Percentiles rank a stretch among this genome's conserved stretches.
Evolutionary conservation across 371 early-diverging fungal species (phyloP).

Genomic region (Saksenaea oblongispora): DNA sequence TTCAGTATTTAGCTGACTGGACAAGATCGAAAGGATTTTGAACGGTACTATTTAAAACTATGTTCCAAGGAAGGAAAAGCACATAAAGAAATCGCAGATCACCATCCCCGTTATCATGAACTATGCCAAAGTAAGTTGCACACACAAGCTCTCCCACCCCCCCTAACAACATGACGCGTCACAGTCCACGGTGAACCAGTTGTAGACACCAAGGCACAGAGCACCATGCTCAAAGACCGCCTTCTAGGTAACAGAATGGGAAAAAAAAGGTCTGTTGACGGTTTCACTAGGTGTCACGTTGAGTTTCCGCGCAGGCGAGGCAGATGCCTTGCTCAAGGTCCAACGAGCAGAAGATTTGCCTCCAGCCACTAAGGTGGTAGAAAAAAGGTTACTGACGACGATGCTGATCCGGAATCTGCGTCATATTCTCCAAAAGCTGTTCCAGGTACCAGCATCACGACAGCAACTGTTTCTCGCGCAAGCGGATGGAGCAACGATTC

Average conservation of each 20-base stretch:
- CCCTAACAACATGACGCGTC: background rate
- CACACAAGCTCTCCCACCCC: background rate
- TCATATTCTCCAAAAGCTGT: slow-evolving; percentile 39
- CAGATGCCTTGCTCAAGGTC: slow-evolving; percentile 1
- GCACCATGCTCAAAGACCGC: slow-evolving; percentile 62
- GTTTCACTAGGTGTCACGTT: slow-evolving; percentile 17
- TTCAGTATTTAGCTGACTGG: slow-evolving; percentile 35
- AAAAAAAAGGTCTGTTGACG: background rate
- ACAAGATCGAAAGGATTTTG: slow-evolving; percentile 66
- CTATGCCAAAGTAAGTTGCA: slow-evolving; percentile 49
- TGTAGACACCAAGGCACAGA: slow-evolving; percentile 23
- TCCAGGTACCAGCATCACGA: slow-evolving; percentile 33
- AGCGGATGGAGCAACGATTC: slow-evolving; percentile 2
- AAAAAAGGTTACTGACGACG: slow-evolving; percentile 53
- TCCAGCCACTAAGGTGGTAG: slow-evolving; percentile 22
- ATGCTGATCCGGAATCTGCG: slow-evolving; percentile 44
- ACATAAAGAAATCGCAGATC: slow-evolving; percentile 31
- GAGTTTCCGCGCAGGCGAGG: background rate
- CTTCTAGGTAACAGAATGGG: slow-evolving; percentile 39
- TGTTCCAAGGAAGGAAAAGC: slow-evolving; percentile 43
- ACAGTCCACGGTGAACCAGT: slow-evolving; percentile 60
- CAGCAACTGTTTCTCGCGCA: slow-evolving; percentile 34
- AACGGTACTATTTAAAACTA: slow-evolving; percentile 71
- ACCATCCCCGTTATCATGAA: slow-evolving; percentile 61
- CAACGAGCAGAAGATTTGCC: slow-evolving; percentile 20